Percentiles rank a stretch among this genome's conserved stretches.
These are phyloP conservation scores for Yarrowia sp. DNA, from an alignment of 805 yeast genomes.

Conservation along the genomic window DNA sequence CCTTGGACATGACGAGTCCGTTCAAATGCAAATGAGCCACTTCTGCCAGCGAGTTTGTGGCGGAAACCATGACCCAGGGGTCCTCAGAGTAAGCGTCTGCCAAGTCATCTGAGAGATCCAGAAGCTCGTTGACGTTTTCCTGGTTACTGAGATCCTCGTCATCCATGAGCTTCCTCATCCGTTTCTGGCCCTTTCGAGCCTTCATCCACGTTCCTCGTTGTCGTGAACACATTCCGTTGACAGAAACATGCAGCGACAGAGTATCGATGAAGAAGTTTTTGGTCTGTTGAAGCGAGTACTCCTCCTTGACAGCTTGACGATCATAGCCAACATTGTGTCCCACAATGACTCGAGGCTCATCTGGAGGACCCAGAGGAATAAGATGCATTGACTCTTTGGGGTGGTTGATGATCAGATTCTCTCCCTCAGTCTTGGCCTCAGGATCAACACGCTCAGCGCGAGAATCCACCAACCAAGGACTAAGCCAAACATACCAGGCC, in stretches of 20 bases:
- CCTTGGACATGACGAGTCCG: slow-evolving; percentile 56
- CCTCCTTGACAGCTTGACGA: slow-evolving; percentile 80
- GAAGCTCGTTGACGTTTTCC: slow-evolving; percentile 26
- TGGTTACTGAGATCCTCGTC: slow-evolving; percentile 16
- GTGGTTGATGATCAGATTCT: slow-evolving; percentile 36
- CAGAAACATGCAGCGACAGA: slow-evolving; percentile 87
- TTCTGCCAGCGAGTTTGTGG: slow-evolving; percentile 73
- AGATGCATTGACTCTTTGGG: slow-evolving; percentile 47
- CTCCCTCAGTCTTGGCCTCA: neutral
- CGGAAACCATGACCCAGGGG: slow-evolving; percentile 81
- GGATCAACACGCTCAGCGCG: neutral
- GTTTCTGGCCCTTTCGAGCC: slow-evolving; percentile 33
- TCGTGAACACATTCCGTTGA: slow-evolving; percentile 86
- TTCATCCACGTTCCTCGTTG: slow-evolving; percentile 77
- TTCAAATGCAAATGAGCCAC: slow-evolving; percentile 79
- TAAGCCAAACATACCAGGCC: slow-evolving; percentile 95
- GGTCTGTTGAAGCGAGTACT: slow-evolving; percentile 63
- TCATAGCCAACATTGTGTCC: slow-evolving; percentile 94
- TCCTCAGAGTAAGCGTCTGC: slow-evolving; percentile 30
- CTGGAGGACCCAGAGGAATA: slow-evolving; percentile 64
- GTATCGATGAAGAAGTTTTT: slow-evolving; percentile 84
- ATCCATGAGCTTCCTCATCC: slow-evolving; percentile 25
- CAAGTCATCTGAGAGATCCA: slow-evolving; percentile 34
- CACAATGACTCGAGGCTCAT: slow-evolving; percentile 56
- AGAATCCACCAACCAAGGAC: slow-evolving; percentile 52